Evolutionary conservation across 2,329 filamentous ascomycete genomes (phyloP).

Genomic region (Colletotrichum nymphaeae): DNA sequence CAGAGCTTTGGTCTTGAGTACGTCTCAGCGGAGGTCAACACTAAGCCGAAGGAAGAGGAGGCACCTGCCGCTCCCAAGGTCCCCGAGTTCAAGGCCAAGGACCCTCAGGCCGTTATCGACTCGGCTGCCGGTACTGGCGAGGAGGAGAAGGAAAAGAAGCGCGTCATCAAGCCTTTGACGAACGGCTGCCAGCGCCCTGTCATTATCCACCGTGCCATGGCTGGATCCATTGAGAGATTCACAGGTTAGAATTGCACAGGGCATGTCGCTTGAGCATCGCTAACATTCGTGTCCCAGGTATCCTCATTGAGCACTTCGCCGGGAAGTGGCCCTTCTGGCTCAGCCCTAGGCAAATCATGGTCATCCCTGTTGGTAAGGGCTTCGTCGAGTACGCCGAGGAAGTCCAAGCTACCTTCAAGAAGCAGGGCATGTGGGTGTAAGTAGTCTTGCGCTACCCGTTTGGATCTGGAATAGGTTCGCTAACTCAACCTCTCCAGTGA

Average conservation of each 20-base stretch:
- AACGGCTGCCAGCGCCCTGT: conserved; percentile 82
- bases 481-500: conserved; percentile 50
- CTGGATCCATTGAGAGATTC: conserved; percentile 68
- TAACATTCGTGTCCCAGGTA: conserved; percentile 69
- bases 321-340: conserved; percentile 94
- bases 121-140: conserved; percentile 56
- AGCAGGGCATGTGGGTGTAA: conserved; percentile 72
- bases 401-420: conserved; percentile 75
- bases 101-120: conserved; percentile 41
- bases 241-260: conserved; percentile 35
- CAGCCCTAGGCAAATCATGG: conserved; percentile 80
- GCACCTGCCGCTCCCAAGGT: conserved; percentile 41
- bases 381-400: conserved; percentile 81
- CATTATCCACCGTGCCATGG: conserved; percentile 90
- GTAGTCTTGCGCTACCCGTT: conserved; percentile 53
- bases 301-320: conserved; percentile 85
- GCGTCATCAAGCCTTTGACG: conserved; percentile 62
- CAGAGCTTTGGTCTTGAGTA: conserved; percentile 85
- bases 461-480: neutral
- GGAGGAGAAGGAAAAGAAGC: conserved; percentile 51
- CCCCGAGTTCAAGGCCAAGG: conserved; percentile 48
- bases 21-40: conserved; percentile 73
- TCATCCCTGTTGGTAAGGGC: conserved; percentile 72
- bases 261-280: neutral
- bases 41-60: conserved; percentile 48